Evolutionary conservation across 2,329 filamentous ascomycete species (phyloP).

Genomic region (Monosporascus sp.): DNA sequence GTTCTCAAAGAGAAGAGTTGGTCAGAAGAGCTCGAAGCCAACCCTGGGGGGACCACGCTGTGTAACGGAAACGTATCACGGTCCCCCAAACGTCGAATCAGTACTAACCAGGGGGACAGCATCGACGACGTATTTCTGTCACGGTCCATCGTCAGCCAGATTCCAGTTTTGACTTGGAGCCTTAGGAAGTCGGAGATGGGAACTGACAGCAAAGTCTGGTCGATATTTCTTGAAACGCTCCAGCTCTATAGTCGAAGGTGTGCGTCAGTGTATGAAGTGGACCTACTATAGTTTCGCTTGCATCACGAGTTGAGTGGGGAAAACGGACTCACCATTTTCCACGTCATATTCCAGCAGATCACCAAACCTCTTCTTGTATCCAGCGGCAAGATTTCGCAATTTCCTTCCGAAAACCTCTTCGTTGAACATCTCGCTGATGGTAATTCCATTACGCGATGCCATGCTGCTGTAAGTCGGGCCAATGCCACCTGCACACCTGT

Average conservation of each 20-base stretch:
- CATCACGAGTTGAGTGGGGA: conserved; percentile 32
- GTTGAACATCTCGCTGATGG: conserved; percentile 63
- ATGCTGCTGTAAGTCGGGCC: conserved; percentile 46
- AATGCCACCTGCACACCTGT: conserved; percentile 29
- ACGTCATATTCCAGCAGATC: conserved; percentile 60
- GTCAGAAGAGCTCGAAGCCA: too few relatives aligned
- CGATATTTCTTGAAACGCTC: conserved; percentile 51
- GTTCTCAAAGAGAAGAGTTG: too few relatives aligned
- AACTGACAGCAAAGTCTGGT: conserved; percentile 38
- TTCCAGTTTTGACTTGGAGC: conserved; percentile 36
- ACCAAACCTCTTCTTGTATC: conserved; percentile 55
- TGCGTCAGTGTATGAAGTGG: conserved; percentile 61
- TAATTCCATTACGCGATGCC: conserved; percentile 61
- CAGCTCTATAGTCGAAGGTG: conserved; percentile 42
- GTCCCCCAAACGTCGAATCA: conserved; percentile 52
- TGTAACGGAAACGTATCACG: neutral
- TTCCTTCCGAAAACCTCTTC: conserved; percentile 61
- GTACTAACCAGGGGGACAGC: conserved; percentile 56
- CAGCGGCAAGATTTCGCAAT: conserved; percentile 54
- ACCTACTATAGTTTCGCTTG: conserved; percentile 49
- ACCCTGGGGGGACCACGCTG: too few relatives aligned
- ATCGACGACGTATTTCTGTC: conserved; percentile 57
- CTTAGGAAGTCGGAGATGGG: neutral
- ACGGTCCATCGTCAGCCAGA: neutral
- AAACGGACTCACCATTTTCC: conserved; percentile 50